Evolutionary conservation across 192 early-diverging fungal genomes (phyloP), one percentile per base, ranked within the genome.

Genomic region (Dispira parvispora): DNA sequence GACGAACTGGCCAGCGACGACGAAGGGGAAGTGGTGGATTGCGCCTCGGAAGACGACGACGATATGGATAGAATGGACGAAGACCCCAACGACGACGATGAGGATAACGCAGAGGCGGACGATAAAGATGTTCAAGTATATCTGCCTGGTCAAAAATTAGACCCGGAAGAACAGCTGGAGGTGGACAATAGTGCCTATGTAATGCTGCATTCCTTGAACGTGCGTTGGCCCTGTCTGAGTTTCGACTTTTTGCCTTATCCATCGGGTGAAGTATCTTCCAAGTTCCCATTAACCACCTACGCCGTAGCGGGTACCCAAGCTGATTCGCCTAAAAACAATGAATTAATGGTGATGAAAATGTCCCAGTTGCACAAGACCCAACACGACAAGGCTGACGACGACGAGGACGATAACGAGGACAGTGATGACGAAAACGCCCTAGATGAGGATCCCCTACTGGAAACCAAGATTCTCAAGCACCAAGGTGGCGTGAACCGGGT

Each of bases 321-420:
- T 11, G 88, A 90, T 56, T 67, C 73, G 14, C 70, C 82, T 28
- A 82, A 82, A 64, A 85, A 90, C 70, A 97, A 97, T 74, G 88
- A 96, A 66, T 68, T 99, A 38, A 77, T 94, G 43, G 70, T 99
- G 46, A 92, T 99, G 86, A 97, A 97, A 73, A 84, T 96, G 89
- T 87, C 86, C 45, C 87, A 91, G 64, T 71, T 99, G 28, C 86
- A 91, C 66, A 85, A 86, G 64, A 99, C 94, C 21, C 91, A 92
- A 75, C 78, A 92, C 69, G 90, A 95, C 71, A 91, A 90, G 67
- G 62, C 69, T 63, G 43, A 20, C 28, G 64, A 52, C 3, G 42
- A 27, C 55, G 67, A 64, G 50, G 79, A 84, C 46, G 88, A 87
- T n/a, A 83, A 81, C 27, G 84, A 84, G 46, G 78, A 75, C 50